A percentile compares a stretch with the other conserved stretches of the same genome.
Conservation (phyloP, 129 eudicot genomes). For the Escallonia herrerae region DNA sequence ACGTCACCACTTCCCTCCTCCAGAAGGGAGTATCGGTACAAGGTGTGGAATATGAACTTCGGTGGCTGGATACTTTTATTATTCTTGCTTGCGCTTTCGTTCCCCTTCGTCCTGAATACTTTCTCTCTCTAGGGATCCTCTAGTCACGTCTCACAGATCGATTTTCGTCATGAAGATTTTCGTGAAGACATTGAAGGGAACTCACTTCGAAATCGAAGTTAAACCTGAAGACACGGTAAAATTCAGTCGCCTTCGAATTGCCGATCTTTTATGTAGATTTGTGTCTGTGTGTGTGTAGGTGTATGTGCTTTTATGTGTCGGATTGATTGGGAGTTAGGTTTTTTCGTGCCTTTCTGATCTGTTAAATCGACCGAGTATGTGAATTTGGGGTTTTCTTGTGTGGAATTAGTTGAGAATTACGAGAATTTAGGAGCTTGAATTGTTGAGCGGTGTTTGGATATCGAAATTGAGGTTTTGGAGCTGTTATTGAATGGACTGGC, state of each 20-base stretch:
- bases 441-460: neutral
- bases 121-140: neutral
- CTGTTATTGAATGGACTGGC: neutral
- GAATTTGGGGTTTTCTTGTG: neutral
- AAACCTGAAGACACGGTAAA: constrained; percentile 32
- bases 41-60: neutral
- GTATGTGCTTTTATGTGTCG: neutral
- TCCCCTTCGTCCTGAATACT: neutral
- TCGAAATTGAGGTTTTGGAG: neutral
- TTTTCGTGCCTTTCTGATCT: neutral
- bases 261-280: neutral
- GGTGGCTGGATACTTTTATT: neutral
- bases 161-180: constrained; percentile 31
- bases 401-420: neutral
- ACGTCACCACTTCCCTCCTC: neutral
- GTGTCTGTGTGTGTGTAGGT: neutral
- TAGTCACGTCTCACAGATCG: neutral
- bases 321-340: neutral
- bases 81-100: neutral
- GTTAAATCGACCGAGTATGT: neutral
- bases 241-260: neutral
- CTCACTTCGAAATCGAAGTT: constrained; percentile 38
- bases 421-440: neutral
- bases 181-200: constrained; percentile 42
- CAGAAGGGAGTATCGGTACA: neutral